Base-by-base conservation (phyloP, 2,329 filamentous ascomycete genomes). In the Talaromyces amestolkiae region DNA sequence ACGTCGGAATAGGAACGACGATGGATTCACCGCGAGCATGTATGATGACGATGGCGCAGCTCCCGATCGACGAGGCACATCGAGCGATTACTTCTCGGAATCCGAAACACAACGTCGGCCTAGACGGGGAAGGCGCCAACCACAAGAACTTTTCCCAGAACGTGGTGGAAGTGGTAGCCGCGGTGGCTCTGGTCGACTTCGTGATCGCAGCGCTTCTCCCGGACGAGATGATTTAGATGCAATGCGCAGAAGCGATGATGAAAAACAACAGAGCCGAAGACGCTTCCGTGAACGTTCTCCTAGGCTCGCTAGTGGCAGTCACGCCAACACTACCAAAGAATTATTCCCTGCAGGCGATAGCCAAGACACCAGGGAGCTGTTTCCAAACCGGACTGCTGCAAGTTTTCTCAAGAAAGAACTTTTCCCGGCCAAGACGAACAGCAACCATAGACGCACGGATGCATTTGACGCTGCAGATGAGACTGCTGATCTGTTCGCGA, bases 11-110 rank as follows among this genome's bases (percentile, higher is more conserved):
- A 80, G 85, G 41, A 53, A 41, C 35, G 60, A 66, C 19, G 59
- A 63, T 45, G 60, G 45, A 7, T 94, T 92, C 70, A 87, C 91
- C 71, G 90, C 88, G 41, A 91, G 86, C 72, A 90, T 97, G 82
- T 96, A 96, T 77, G 92, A 95, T 69, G 92, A 96, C 72, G 70
- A 69, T 49, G 70, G 66, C 17, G 70, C 41, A 27, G n/a, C 10
- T 47, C 37, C 45, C 11, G 49, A 63, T n/a, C 51, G 53, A 17
- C 53, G 64, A 58, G 43, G 49, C 33, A 47, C 37, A 5, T 67
- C 66, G 37, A 56, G 70, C 22, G 69, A 72, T 8, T 73, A 75
- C 54, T 70, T 70, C 24, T 72, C 72, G 8, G 71, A 74, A 61
- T 65, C 73, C 27, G 76, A 74, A 64, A 70, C 72, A 61, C 70